These are phyloP conservation scores for barley (Hordeum vulgare) DNA, from an alignment of 176 grass and related monocot genomes.

Conservation along the genomic window DNA sequence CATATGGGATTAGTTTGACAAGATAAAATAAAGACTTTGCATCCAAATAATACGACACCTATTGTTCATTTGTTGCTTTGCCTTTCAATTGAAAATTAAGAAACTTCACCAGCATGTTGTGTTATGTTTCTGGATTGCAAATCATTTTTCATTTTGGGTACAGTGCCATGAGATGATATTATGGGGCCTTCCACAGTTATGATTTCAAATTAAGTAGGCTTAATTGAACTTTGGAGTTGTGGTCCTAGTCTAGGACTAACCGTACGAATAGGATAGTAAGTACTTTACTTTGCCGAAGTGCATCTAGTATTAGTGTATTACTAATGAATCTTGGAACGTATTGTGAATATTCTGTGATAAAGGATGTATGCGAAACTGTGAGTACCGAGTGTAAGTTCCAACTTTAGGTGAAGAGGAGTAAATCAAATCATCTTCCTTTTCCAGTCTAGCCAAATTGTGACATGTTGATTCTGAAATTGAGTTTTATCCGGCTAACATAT, in stretches of 20 bases:
- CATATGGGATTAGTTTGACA: background rate
- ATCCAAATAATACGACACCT: slow-evolving; percentile 10
- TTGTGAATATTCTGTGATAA: slow-evolving; percentile 8
- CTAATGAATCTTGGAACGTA: background rate
- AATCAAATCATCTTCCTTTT: background rate
- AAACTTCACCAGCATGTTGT: background rate
- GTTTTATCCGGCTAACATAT: slow-evolving; percentile 7
- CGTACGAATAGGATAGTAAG: background rate
- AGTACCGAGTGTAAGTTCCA: background rate
- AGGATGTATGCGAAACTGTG: background rate
- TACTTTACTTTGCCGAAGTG: background rate
- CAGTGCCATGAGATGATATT: background rate
- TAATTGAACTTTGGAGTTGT: background rate
- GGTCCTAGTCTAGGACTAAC: background rate
- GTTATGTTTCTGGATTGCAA: background rate
- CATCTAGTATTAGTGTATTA: background rate
- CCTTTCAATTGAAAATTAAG: background rate
- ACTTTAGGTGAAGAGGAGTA: background rate
- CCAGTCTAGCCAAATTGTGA: background rate
- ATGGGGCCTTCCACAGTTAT: background rate
- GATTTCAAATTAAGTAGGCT: background rate
- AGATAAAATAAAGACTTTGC: background rate
- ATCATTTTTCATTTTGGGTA: background rate
- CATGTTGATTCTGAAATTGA: slow-evolving; percentile 2
- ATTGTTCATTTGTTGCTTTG: background rate